These are phyloP conservation scores for Colletotrichum magnum DNA, from an alignment of 2,329 filamentous ascomycete species.

Conservation along the genomic window DNA sequence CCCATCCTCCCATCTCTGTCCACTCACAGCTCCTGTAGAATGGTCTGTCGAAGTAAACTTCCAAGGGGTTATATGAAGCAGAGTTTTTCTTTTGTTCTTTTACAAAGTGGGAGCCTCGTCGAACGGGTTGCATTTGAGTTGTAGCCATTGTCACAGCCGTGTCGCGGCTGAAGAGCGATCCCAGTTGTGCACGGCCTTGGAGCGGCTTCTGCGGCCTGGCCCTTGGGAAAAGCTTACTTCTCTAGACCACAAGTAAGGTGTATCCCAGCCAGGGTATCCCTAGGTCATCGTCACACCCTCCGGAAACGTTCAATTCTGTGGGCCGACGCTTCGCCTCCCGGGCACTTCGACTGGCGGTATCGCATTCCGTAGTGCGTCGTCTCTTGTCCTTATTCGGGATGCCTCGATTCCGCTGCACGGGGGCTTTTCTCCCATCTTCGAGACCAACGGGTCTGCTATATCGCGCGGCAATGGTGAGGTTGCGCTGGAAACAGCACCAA, in stretches of 20 bases:
- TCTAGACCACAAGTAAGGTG: background rate
- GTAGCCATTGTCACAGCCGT: constrained; percentile 36
- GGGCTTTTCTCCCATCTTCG: constrained; percentile 2
- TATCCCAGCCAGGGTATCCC: background rate
- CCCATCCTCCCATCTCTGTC: background rate
- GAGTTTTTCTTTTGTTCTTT: no score
- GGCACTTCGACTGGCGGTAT: constrained; percentile 22
- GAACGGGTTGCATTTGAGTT: constrained; percentile 28
- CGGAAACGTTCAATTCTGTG: background rate
- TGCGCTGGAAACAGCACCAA: background rate
- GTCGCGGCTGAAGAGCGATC: constrained; percentile 29
- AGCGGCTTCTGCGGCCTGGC: background rate
- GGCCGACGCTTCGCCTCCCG: constrained; percentile 1
- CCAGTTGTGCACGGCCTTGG: constrained; percentile 16
- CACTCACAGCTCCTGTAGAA: background rate
- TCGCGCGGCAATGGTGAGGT: constrained; percentile 2
- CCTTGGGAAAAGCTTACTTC: constrained; percentile 6
- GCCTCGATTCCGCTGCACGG: constrained; percentile 9
- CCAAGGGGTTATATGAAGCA: no score
- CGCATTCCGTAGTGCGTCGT: background rate
- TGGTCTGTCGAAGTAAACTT: background rate
- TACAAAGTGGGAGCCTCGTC: background rate
- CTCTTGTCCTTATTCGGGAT: constrained; percentile 20
- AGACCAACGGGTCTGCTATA: background rate
- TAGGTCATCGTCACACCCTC: background rate